Evolutionary conservation across 306 rosid genomes (phyloP), one percentile per base, ranked within the genome.

Genomic region (Pachyrhizus erosus): DNA sequence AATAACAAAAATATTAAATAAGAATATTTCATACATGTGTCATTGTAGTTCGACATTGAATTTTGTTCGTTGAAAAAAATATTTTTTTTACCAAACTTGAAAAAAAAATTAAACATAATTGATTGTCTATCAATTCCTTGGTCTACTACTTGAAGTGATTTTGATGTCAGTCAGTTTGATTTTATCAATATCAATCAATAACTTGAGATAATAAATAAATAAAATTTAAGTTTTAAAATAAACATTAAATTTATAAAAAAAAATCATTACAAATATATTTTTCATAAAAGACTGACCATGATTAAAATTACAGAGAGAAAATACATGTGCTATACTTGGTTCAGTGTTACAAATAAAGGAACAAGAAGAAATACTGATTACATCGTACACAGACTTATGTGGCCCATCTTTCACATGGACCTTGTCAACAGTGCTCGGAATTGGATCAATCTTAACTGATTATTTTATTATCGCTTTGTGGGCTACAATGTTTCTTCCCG

Each of bases 331-430:
- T 18, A 11, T 2, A 20, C 31, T 67, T 18, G 9, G 26, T 39
- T 18, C 4, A 39, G 31, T 67, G 73, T 39, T n/a, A 39, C n/a
- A 20, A 5, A 20, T 39, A 9, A 29, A 4, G 51, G 73, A 20
- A 18, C 49, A 67, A 31, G 18, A 33, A 37, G 26, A 66, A 66
- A 66, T 33, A 67, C n/a, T 34, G 46, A 67, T 67, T 18, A 9
- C 1, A 20, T 20, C 9, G 49, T 67, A 67, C 13, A 64, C 9
- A 9, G 45, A 66, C 15, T 37, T 37, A 1, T 20, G 4, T 78
- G 54, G 81, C 73, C 81, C 81, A 29, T 76, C 64, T 37, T 52
- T 48, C 68, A 52, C 69, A 37, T 68, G 83, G 83, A 68, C 69
- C 17, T 49, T 29, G 26, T 79, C 33, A 52, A 24, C 46, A 18